Evolutionary conservation across 1,139 yeast species (phyloP).

Genomic region (Kodamaea alishanica): DNA sequence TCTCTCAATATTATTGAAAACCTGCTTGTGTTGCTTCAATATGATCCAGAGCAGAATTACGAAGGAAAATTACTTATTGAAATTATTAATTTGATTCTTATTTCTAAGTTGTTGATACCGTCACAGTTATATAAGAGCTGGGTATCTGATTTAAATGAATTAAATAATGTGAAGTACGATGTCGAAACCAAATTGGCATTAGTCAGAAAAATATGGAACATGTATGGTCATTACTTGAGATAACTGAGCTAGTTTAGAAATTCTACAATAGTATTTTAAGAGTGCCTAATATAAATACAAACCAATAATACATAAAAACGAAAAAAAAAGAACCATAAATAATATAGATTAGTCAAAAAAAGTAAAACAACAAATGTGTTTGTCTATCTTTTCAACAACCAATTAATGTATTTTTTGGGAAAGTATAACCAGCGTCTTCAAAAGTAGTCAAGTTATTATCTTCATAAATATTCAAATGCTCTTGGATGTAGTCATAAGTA

Average conservation of each 20-base stretch:
- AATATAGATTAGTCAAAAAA: not conserved
- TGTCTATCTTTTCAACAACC: conserved; percentile 10
- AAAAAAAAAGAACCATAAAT: conserved; percentile 2
- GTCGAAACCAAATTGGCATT: conserved; percentile 38
- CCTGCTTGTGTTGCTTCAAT: conserved; percentile 31
- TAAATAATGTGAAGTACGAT: conserved; percentile 31
- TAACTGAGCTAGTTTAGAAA: conserved; percentile 4
- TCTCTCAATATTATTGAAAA: conserved; percentile 59
- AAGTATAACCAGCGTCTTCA: conserved; percentile 60
- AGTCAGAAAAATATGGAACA: conserved; percentile 53
- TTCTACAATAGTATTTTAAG: conserved; percentile 3
- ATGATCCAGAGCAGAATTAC: conserved; percentile 10
- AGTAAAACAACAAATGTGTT: conserved; percentile 1
- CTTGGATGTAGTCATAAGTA: conserved; percentile 66
- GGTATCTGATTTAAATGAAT: conserved; percentile 53
- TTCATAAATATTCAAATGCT: conserved; percentile 58
- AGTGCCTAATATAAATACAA: conserved; percentile 19
- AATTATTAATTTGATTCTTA: conserved; percentile 48
- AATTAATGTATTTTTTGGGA: conserved; percentile 51
- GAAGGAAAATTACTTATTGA: conserved; percentile 60
- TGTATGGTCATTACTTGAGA: conserved; percentile 43
- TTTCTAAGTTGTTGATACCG: conserved; percentile 50
- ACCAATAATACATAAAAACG: not conserved
- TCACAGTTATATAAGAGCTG: conserved; percentile 44
- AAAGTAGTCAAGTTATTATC: conserved; percentile 65